Base-by-base conservation (phyloP, 1,284 basidiomycete species). In the Ustilago hordei region DNA sequence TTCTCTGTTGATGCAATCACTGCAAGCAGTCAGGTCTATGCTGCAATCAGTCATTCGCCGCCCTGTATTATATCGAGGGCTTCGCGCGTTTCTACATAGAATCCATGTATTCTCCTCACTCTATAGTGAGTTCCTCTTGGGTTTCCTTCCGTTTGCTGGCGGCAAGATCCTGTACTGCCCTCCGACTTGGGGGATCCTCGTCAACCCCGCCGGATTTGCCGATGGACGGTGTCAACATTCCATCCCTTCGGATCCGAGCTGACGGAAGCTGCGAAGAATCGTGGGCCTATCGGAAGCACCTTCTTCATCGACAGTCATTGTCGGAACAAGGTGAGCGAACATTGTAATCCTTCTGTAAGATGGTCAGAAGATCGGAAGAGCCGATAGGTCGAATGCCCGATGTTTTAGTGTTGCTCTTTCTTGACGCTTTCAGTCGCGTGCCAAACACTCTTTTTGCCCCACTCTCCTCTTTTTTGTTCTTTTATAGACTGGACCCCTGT, bases 401-500 rank as follows among this genome's bases (percentile, higher is more conserved):
- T 35, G 39, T 12, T 43, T 43, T 8, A 45, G 43, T 36, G n/a
- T 23, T 36, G 34, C 36, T 55, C 28, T 23, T n/a, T 55, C 13
- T 36, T n/a, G 11, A 36, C 0, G n/a, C n/a, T 19, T 45, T 8
- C 13, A 34, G 52, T 53, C 52, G 52, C 52, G 34, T 35, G 52
- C 31, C 34, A 7, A 52, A 6, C 48, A 31, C 48, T n/a, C n/a
- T 35, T 55, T 32, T 50, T 28, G n/a, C 53, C 53, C 35, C 34
- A 35, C 35, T 55, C 9, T 36, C 3, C 13, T 43, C 17, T 55
- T 31, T 35, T 9, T 36, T 23, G 6, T 43, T 13, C 38, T 15
- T 32, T 50, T 31, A 15, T 31, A 23, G 11, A 19, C 35, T 55
- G 53, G 53, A 55, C 53, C 53, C 53, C 53, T 55, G 53, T 55